A percentile compares a stretch with the other conserved stretches of the same genome.
phyloP scores from a whole-genome alignment of 441 rosid genomes.

The Jatropha podagrica region DNA sequence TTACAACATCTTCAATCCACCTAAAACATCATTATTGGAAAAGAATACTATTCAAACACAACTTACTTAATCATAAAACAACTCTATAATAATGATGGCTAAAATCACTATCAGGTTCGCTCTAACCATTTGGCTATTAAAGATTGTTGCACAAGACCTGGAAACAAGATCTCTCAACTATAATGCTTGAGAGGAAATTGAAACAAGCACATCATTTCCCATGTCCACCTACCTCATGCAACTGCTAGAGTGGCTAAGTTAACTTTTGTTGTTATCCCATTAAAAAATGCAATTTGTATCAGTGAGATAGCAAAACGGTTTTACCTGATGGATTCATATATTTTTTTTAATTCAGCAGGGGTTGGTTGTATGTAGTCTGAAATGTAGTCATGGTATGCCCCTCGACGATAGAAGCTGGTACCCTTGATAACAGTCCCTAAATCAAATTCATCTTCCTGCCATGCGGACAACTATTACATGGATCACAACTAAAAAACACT shows the following conservation, averaged over 20 bases:
- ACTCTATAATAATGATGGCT: neutral
- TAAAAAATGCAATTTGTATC: neutral
- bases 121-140: neutral
- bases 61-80: neutral
- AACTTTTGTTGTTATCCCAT: neutral
- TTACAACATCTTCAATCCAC: conserved; percentile 38
- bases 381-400: conserved; percentile 47
- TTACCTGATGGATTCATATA: conserved; percentile 54
- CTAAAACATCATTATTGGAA: conserved; percentile 35
- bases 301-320: conserved; percentile 7
- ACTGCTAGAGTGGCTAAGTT: neutral
- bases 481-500: neutral
- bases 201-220: neutral
- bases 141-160: neutral
- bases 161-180: neutral
- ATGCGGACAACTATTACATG: conserved; percentile 16
- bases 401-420: conserved; percentile 68
- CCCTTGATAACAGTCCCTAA: conserved; percentile 63
- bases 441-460: conserved; percentile 77
- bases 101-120: neutral
- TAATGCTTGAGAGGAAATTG: neutral
- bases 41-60: neutral
- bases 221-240: neutral
- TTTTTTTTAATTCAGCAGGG: conserved; percentile 47
- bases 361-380: conserved; percentile 74